Conservation (phyloP, 2,329 filamentous ascomycete species). For the Nigrospora osmanthi region DNA sequence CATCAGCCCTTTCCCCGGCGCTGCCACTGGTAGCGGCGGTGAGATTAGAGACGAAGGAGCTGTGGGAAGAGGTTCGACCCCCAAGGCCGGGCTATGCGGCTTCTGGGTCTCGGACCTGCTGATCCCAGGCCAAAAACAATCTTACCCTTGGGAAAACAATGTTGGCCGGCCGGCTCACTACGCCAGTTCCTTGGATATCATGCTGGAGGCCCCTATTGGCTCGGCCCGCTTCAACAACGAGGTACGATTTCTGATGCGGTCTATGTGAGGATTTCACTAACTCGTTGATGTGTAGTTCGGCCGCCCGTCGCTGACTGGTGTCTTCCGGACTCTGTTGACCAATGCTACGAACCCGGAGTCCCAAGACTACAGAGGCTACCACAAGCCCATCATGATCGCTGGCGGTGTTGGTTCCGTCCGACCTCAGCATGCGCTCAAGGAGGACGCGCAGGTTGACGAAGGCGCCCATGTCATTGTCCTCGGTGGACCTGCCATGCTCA, state of each 20-base stretch:
- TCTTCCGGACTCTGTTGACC: conserved; percentile 83
- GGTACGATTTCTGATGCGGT: not conserved
- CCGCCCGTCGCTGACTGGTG: conserved; percentile 77
- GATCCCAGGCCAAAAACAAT: conserved; percentile 73
- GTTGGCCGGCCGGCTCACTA: conserved; percentile 87
- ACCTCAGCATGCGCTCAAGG: conserved; percentile 85
- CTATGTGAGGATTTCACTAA: not conserved
- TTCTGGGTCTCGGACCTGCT: conserved; percentile 94
- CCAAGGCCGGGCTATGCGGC: conserved; percentile 84
- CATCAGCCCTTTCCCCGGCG: conserved; percentile 70
- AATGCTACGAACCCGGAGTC: conserved; percentile 47
- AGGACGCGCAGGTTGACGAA: conserved; percentile 67
- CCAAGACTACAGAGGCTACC: conserved; percentile 75
- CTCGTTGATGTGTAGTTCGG: conserved; percentile 57
- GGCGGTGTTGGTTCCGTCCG: conserved; percentile 90
- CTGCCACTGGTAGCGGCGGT: conserved; percentile 89
- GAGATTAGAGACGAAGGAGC: conserved; percentile 90
- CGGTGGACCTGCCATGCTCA: conserved; percentile 94
- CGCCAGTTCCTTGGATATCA: conserved; percentile 90
- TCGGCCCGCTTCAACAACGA: conserved; percentile 94
- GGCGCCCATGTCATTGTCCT: conserved; percentile 83
- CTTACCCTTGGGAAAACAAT: conserved; percentile 90
- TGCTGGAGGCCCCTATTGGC: conserved; percentile 94
- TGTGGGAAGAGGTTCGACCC: conserved; percentile 84
- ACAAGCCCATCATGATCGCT: conserved; percentile 84